Base-by-base conservation (phyloP, 495 filamentous ascomycete genomes). In the Aspergillus baeticus region DNA sequence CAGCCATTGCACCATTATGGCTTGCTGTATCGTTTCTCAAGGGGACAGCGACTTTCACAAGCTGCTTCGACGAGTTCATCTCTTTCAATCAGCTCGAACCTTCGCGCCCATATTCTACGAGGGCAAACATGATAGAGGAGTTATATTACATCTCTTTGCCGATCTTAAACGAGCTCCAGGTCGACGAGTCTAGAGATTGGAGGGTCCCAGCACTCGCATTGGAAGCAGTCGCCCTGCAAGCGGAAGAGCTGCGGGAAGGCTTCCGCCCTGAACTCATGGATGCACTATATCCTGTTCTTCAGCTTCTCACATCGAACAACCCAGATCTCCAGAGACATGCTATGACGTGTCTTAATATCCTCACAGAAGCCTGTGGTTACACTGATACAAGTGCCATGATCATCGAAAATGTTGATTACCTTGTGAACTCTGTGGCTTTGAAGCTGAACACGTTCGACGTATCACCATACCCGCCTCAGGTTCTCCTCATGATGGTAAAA, bases 381-480 rank as follows among this genome's bases (percentile, higher is more conserved):
- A 36, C 63, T 0, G 85, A 79, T 61, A 84, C 92, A 10, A 86
- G 87, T 31, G 84, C 90, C 10, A 76, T 99, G 57, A 85, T 99
- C 42, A 81, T 97, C 43, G 86, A 91, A 29, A 99, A 99, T 59
- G 92, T 88, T 21, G 94, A 99, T 69, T 99, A 99, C 67, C 87
- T 99, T 72, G 87, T 96, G 44, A 98, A 97, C 65, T 89, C 93
- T 0, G 85, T 98, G 6, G 89, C 88, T 0, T 74, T 97, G 20
- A 90, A 93, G 54, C 78, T 99, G 23, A 96, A 96, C 59, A 91
- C 85, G 0, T 90, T 96, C 63, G 91, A 97, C 50, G 84, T 97
- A 51, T 93, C 91, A 0, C 93, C 93, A 2, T 87, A 95, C 54
- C 90, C 91, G 10, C 92, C 92, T 14, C 87, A 90, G 60, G 95